phyloP scores from a whole-genome alignment of 345 rosid genomes.

The Citropsis articulata region DNA sequence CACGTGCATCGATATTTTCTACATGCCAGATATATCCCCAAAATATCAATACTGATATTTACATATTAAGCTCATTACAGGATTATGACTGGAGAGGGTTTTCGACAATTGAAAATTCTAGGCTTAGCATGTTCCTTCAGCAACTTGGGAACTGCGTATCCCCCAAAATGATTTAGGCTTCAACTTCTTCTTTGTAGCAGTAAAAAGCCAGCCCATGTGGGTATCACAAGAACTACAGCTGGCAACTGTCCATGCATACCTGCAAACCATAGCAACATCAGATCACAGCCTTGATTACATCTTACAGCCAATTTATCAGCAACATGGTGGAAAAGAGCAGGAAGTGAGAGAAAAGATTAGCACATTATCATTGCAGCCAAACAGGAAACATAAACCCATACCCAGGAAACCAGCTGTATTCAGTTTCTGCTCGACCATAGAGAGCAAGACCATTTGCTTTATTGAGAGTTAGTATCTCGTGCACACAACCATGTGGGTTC shows the following conservation, averaged over 20 bases:
- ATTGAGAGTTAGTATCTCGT: conserved; percentile 75
- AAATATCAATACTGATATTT: not conserved
- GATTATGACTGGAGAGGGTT: not conserved
- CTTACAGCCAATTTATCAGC: not conserved
- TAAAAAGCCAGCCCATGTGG: conserved; percentile 87
- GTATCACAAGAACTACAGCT: conserved; percentile 51
- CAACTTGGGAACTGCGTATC: conserved; percentile 72
- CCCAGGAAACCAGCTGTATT: conserved; percentile 99
- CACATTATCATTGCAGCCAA: not conserved
- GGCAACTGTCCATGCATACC: conserved; percentile 86
- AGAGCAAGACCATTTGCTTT: conserved; percentile 72
- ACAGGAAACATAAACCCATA: conserved; percentile 31
- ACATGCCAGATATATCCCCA: not conserved
- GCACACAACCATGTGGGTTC: conserved; percentile 68
- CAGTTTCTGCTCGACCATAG: conserved; percentile 34
- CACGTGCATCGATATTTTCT: not conserved
- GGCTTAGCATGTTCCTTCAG: conserved; percentile 37
- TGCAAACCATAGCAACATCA: conserved; percentile 27
- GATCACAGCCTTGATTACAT: not conserved
- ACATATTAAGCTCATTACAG: conserved; percentile 17
- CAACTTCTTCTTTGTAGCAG: conserved; percentile 62
- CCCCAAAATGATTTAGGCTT: conserved; percentile 92
- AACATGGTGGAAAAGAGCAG: not conserved
- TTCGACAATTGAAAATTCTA: not conserved
- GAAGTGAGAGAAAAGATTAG: not conserved